These are phyloP conservation scores for Chaetomium sp. DNA, from an alignment of 2,329 filamentous ascomycete species.

Conservation along the genomic window DNA sequence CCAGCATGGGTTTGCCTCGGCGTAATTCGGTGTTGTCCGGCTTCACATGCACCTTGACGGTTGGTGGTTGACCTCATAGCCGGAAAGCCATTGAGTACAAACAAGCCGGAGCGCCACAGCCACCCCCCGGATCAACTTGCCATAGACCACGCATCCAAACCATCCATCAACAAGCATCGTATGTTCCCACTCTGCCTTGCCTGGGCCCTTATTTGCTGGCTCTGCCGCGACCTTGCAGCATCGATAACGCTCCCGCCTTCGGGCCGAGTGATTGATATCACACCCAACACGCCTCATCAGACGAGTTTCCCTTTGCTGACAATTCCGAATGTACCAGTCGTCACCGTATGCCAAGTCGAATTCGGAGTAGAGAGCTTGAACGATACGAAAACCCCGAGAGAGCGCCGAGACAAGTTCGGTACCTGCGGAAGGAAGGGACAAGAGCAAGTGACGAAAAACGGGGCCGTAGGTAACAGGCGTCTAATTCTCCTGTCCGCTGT, in stretches of 20 bases:
- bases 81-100: not conserved
- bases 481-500: constrained; percentile 13
- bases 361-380: too few species aligned
- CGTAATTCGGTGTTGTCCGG: constrained; percentile 15
- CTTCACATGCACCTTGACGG: constrained; percentile 21
- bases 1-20: constrained; percentile 19
- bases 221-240: too few species aligned
- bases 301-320: too few species aligned
- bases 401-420: not conserved
- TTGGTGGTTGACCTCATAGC: constrained; percentile 8
- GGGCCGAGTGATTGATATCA: too few species aligned
- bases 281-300: too few species aligned
- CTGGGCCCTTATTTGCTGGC: too few species aligned
- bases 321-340: constrained; percentile 2
- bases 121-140: not conserved
- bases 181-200: too few species aligned
- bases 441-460: constrained; percentile 2
- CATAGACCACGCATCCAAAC: too few species aligned
- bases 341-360: not conserved
- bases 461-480: not conserved
- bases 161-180: too few species aligned
- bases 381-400: not conserved
- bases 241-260: too few species aligned
- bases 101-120: not conserved
- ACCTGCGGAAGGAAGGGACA: not conserved